Base-by-base conservation (phyloP, 2,329 filamentous ascomycete genomes). In the Cladosporium sp. region DNA sequence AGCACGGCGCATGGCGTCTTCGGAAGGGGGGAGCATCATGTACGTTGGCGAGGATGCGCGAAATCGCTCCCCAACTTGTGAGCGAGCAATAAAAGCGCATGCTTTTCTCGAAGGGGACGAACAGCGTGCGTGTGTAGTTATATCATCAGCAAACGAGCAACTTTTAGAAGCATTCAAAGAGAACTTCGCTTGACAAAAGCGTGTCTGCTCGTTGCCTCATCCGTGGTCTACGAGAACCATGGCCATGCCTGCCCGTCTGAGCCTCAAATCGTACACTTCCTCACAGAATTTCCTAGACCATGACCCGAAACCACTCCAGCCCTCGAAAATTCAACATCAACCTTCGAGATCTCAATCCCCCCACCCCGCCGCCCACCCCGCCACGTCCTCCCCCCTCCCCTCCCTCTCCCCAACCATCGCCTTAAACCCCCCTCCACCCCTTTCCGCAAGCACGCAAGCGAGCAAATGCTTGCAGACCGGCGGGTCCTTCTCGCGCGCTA, bases 381-480 rank as follows among this genome's bases (percentile, higher is more conserved):
- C 89, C 67, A 88, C 75, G 68, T 92, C 88, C 56, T 85, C 83
- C 53, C 72, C 75, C 19, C 75, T 72, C 13, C 86, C 76, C 36
- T 64, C 61, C 60, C 72, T 75, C 58, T 80, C 76, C 51, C 79
- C 75, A 13, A 86, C 75, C 59, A 79, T 80, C 1, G 61, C 61
- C 4, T 75, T 78, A 58, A 93, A 78, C 22, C 83, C n/a, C 66
- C 3, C 22, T 27, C 64, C 65, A 73, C 88, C 91, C 41, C 76
- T 74, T 65, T 89, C 84, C 5, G 78, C 84, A 50, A 97, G 67
- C 36, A 92, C 70, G 66, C 88, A 95, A 1, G 92, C 92, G 13
- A 97, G 78, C 4, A 97, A 69, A 69, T 99, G 92, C 71, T 96
- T 96, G 67, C 92, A 99, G 70, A 88, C 60, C 5, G 78, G 77